These are phyloP conservation scores for Salix koriyanagi DNA, from an alignment of 345 rosid species.

Conservation along the genomic window DNA sequence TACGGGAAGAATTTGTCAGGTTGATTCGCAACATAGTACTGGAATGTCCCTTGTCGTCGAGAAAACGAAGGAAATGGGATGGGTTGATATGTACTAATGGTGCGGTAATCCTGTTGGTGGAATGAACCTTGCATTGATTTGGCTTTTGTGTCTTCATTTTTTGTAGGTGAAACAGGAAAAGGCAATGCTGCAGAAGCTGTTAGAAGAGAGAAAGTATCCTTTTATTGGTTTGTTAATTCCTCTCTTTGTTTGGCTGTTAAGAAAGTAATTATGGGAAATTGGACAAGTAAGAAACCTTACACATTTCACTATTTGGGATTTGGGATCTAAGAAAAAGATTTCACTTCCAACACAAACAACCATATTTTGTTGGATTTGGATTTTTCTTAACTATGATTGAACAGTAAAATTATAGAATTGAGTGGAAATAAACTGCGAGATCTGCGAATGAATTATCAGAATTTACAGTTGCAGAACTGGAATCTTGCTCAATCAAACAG, in stretches of 20 bases:
- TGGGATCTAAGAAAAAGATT: neutral
- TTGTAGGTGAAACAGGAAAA: conserved; percentile 53
- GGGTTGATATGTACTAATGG: too few species aligned
- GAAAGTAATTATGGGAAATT: neutral
- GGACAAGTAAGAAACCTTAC: neutral
- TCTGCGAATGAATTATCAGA: conserved; percentile 41
- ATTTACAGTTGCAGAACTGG: conserved; percentile 52
- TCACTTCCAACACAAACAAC: too few species aligned
- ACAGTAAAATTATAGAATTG: conserved; percentile 54
- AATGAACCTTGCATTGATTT: neutral
- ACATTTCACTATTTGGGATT: neutral
- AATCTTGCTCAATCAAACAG: conserved; percentile 61
- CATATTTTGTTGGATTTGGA: neutral
- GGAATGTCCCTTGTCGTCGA: too few species aligned
- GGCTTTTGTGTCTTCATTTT: neutral
- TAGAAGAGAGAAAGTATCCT: conserved; percentile 79
- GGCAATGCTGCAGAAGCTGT: conserved; percentile 46
- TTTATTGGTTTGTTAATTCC: conserved; percentile 1
- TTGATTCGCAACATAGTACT: too few species aligned
- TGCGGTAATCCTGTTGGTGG: too few species aligned
- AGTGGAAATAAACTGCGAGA: conserved; percentile 46
- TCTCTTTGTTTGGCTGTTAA: neutral
- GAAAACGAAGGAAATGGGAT: too few species aligned
- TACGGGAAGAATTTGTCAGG: too few species aligned
- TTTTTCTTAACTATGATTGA: conserved; percentile 31